Evolutionary conservation across 176 grass and related monocot species (phyloP), one percentile per base, ranked within the genome.

Genomic region (Urochloa ruziziensis): DNA sequence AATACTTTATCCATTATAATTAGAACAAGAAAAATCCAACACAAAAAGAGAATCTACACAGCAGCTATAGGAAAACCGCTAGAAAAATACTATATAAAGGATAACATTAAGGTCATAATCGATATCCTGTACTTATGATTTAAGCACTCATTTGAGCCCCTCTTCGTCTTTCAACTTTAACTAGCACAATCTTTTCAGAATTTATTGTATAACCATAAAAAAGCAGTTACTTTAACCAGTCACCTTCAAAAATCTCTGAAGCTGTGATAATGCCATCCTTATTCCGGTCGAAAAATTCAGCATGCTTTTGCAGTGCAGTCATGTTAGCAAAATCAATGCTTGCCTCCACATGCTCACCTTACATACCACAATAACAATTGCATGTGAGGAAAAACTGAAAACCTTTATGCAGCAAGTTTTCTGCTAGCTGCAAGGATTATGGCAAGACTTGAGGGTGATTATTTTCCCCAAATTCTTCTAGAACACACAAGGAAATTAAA

Each of bases 301-400:
- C 89, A 66, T 97, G 94, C 67, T 91, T 97, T 49, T 94, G 79
- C 10, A 94, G 87, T 32, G 78, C 78, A 1, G 82, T 97, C 87
- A 88, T 83, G 28, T 93, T 85, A 30, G 53, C 81, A 44, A 35
- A 62, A 61, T 39, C 39, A 66, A 27, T 28, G 25, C 51, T n/a
- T 10, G 79, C 86, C 11, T 4, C 34, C 51, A 32, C 61, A n/a
- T 58, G 51, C 0, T 23, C 63, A 71, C 67, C 78, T 83, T 83
- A 48, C 13, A 77, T 17, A 53, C 60, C 4, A 64, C 6, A 39
- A 47, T 6, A 74, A 66, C 8, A 36, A 62, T 43, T 52, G 53
- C 32, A 52, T 23, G 2, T 58, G 14, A 78, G 4, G 18, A 66
- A 70, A 14, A 34, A 16, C 2, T 27, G n/a, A 13, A 70, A 70